Base-by-base conservation (phyloP, 768 basidiomycete genomes). In the Phylloporus sp. region DNA sequence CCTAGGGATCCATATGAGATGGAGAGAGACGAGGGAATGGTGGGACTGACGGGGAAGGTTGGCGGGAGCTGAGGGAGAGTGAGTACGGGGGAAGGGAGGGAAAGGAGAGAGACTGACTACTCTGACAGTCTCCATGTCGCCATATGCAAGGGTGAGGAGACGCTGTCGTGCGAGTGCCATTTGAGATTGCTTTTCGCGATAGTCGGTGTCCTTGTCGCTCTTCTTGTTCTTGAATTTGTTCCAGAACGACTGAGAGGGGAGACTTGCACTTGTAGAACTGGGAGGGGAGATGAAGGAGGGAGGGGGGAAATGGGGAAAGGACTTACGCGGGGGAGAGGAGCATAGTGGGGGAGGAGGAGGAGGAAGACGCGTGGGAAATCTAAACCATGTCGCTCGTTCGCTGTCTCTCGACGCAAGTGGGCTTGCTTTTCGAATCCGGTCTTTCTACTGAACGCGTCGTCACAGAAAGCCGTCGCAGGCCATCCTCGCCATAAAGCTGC, bases 81-180 rank as follows among this genome's bases (percentile, higher is more conserved):
- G 38, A 8, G 24, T 9, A 37, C 0, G 29, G 17, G 34, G 51
- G 44, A 4, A 46, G n/a, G n/a, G 44, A 49, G 28, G 38, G 18
- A 51, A 39, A 38, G 44, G 18, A 40, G 20, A 53, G n/a, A 42
- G 15, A 56, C 64, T 42, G 39, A 68, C 85, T 74, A 85, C 80
- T 53, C 83, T 76, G 48, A 92, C 75, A 8, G 90, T 91, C 69
- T 92, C 90, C 83, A 90, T 87, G 31, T 91, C 90, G 44, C 74
- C 85, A 64, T 83, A 88, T 9, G 80, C 82, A 48, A 92, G 79
- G 48, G 90, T 92, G 56, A 92, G 75, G 54, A 89, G 78, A 50
- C 85, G 80, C 55, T 85, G 84, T 44, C 86, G 71, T 21, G 82
- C 74, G 56, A 90, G 74, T 4, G 85, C 78, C 81, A 86, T 85